Conservation (phyloP, 768 basidiomycete genomes). For the Tulasnella sp. region DNA sequence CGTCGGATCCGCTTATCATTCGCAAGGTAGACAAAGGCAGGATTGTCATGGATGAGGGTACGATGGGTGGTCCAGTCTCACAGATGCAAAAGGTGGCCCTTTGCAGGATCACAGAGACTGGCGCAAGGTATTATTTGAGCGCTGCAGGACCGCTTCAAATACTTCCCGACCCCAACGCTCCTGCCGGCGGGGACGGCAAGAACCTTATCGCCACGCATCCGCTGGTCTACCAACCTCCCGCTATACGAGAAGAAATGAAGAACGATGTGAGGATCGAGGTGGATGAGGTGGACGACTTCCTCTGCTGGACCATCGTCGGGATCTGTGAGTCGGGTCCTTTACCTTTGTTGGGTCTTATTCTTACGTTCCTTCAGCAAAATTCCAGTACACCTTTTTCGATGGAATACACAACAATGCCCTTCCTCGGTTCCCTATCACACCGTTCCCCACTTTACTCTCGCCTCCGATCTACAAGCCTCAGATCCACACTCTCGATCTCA, state of each 20-base stretch:
- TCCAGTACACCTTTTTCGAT: slow-evolving; percentile 90
- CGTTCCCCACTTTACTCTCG: slow-evolving; percentile 77
- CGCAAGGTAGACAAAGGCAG: slow-evolving; percentile 88
- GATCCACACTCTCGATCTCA: slow-evolving; percentile 66
- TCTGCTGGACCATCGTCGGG: slow-evolving; percentile 93
- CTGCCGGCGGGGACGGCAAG: slow-evolving; percentile 10
- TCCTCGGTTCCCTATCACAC: slow-evolving; percentile 72
- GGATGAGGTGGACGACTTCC: slow-evolving; percentile 88
- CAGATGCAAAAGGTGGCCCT: slow-evolving; percentile 96
- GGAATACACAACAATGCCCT: slow-evolving; percentile 49
- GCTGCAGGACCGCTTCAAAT: slow-evolving; percentile 55
- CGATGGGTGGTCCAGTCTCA: slow-evolving; percentile 68
- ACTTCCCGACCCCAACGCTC: slow-evolving; percentile 11
- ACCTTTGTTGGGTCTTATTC: slow-evolving; percentile 7
- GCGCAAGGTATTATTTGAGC: slow-evolving; percentile 74
- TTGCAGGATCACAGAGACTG: slow-evolving; percentile 54
- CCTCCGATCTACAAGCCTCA: slow-evolving; percentile 60
- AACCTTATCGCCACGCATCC: slow-evolving; percentile 42
- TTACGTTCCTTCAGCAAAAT: slow-evolving; percentile 50
- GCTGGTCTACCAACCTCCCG: slow-evolving; percentile 63
- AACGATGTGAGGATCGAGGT: slow-evolving; percentile 62
- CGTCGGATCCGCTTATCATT: slow-evolving; percentile 73
- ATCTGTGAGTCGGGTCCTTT: slow-evolving; percentile 46
- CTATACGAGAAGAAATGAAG: slow-evolving; percentile 69
- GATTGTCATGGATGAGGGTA: slow-evolving; percentile 60